Evolutionary conservation across 495 filamentous ascomycete genomes (phyloP).

Genomic region (Neurospora hispaniola): DNA sequence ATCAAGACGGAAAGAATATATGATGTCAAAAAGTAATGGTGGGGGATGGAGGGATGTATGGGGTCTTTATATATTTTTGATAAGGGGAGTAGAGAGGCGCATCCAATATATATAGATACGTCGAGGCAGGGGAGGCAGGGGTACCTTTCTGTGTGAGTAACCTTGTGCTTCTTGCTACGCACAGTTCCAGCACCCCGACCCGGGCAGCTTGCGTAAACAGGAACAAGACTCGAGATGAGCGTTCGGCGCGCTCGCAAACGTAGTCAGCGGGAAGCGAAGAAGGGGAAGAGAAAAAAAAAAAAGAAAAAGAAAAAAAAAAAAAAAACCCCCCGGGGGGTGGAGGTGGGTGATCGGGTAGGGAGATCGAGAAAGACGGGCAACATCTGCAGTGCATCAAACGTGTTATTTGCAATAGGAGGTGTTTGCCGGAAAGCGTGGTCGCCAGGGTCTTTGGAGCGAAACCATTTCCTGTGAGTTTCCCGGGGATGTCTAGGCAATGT

Average conservation of each 20-base stretch:
- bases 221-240: neutral
- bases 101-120: neutral
- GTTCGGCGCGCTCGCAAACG: neutral
- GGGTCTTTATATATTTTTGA: neutral
- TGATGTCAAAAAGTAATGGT: neutral
- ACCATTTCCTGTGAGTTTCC: neutral
- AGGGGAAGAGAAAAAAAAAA: neutral
- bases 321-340: neutral
- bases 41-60: neutral
- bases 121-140: neutral
- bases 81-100: neutral
- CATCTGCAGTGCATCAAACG: neutral
- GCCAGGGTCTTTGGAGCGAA: neutral
- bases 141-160: neutral
- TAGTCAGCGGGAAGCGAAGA: neutral
- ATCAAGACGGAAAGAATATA: neutral
- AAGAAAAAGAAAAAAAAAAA: neutral
- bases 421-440: neutral
- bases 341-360: neutral
- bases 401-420: neutral
- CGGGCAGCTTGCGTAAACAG: neutral
- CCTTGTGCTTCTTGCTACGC: neutral
- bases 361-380: neutral
- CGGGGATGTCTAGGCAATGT: neutral
- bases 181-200: neutral